phyloP scores from a whole-genome alignment of 352 stramenopile species.

The Phytopythium sindhum region DNA sequence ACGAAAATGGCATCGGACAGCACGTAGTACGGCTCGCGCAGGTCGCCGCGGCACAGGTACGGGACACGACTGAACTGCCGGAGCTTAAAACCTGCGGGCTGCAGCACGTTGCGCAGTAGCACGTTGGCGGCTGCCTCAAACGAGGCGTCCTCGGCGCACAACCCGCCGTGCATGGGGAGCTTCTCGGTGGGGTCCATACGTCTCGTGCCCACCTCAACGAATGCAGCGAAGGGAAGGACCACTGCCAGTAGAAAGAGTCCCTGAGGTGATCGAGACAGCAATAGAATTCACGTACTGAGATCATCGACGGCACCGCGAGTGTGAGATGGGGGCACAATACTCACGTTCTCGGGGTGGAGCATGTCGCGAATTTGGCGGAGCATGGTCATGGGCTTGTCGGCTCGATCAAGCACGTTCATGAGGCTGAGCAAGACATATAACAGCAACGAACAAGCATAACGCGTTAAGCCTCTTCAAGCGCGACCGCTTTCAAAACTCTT shows the following conservation, averaged over 20 bases:
- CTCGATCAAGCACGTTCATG: constrained; percentile 80
- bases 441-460: constrained; percentile 61
- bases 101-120: constrained; percentile 63
- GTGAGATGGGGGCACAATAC: background rate
- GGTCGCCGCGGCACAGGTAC: constrained; percentile 77
- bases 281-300: background rate
- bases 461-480: constrained; percentile 14
- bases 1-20: constrained; percentile 85
- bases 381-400: constrained; percentile 79
- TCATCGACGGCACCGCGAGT: background rate
- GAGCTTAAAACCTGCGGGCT: constrained; percentile 73
- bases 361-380: constrained; percentile 70
- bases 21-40: constrained; percentile 81
- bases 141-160: constrained; percentile 51
- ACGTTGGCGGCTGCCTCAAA: constrained; percentile 66
- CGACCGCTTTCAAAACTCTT: background rate
- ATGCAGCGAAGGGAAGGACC: constrained; percentile 77
- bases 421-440: constrained; percentile 30
- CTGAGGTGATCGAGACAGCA: constrained; percentile 12
- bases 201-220: constrained; percentile 75
- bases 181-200: constrained; percentile 56
- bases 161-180: constrained; percentile 62
- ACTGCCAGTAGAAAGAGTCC: constrained; percentile 76
- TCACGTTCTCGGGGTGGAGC: constrained; percentile 61
- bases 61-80: constrained; percentile 77